A percentile compares a stretch with the other conserved stretches of the same genome.
phyloP scores from a whole-genome alignment of 1,284 basidiomycete genomes.

The Leccinum subrobustum region DNA sequence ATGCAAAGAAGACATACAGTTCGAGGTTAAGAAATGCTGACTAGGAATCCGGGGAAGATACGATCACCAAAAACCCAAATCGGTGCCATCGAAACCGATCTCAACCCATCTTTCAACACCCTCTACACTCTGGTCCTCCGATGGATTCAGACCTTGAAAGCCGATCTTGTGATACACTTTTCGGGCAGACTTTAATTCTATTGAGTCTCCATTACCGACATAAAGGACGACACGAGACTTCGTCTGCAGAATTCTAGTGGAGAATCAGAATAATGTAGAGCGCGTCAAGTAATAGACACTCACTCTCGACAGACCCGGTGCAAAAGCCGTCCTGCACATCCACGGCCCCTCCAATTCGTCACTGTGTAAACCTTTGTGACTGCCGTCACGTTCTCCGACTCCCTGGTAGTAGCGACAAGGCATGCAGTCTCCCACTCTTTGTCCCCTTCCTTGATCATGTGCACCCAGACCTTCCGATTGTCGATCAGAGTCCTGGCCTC shows the following conservation, averaged over 20 bases:
- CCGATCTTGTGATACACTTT: constrained; percentile 49
- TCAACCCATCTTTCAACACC: constrained; percentile 49
- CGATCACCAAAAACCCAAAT: constrained; percentile 48
- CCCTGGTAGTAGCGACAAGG: constrained; percentile 54
- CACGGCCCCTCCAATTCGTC: constrained; percentile 37
- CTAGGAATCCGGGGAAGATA: neutral
- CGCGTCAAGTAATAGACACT: constrained; percentile 13
- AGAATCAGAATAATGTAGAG: constrained; percentile 6
- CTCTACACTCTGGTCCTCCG: constrained; percentile 19
- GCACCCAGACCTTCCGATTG: constrained; percentile 59
- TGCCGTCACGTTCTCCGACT: constrained; percentile 40
- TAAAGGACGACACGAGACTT: constrained; percentile 48
- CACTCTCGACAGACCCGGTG: constrained; percentile 41
- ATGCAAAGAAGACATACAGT: neutral
- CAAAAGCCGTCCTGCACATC: constrained; percentile 47
- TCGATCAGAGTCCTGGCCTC: constrained; percentile 55
- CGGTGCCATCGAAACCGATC: constrained; percentile 47
- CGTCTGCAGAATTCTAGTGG: constrained; percentile 28
- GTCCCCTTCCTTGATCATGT: constrained; percentile 38
- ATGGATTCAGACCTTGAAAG: constrained; percentile 42
- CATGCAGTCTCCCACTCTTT: constrained; percentile 48
- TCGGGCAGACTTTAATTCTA: constrained; percentile 41
- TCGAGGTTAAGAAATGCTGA: neutral
- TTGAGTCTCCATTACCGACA: constrained; percentile 36
- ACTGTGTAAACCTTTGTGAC: constrained; percentile 53